phyloP scores from a whole-genome alignment of 164 flowering plant genomes.

The Vitis labrusca region DNA sequence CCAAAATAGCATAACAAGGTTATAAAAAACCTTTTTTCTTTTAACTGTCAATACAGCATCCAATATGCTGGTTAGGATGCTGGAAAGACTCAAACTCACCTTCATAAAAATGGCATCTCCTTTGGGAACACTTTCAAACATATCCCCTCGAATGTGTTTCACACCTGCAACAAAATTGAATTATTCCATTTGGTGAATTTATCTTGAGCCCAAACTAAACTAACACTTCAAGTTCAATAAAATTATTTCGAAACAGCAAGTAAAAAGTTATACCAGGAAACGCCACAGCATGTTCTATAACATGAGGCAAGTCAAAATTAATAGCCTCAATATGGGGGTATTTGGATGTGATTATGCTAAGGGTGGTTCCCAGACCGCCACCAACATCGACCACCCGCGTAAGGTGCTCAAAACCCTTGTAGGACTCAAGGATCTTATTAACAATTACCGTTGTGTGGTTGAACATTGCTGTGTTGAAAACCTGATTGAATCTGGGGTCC shows the following conservation, averaged over 20 bases:
- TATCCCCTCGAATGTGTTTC: not conserved
- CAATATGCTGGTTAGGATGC: too few species aligned
- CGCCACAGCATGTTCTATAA: slow-evolving; percentile 6
- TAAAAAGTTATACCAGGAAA: not conserved
- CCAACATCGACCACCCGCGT: slow-evolving; percentile 23
- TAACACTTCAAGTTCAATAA: not conserved
- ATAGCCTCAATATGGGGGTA: slow-evolving; percentile 24
- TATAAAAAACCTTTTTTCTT: too few species aligned
- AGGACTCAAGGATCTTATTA: slow-evolving; percentile 12
- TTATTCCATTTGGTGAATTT: not conserved
- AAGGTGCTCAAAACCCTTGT: slow-evolving; percentile 17
- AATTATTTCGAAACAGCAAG: not conserved
- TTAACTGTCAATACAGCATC: too few species aligned
- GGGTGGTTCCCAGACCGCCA: slow-evolving; percentile 18
- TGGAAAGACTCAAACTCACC: not conserved
- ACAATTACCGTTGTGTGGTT: slow-evolving; percentile 16
- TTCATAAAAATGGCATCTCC: not conserved
- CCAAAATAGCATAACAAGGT: too few species aligned
- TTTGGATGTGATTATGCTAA: slow-evolving; percentile 12
- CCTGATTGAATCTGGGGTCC: slow-evolving; percentile 18
- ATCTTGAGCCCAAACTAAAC: slow-evolving; percentile 8
- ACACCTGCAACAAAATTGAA: not conserved
- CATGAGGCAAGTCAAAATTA: slow-evolving; percentile 22
- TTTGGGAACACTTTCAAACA: not conserved
- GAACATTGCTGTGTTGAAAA: slow-evolving; percentile 30